Base-by-base conservation (phyloP, 805 yeast genomes). In the Wickerhamiella slavikovae region DNA sequence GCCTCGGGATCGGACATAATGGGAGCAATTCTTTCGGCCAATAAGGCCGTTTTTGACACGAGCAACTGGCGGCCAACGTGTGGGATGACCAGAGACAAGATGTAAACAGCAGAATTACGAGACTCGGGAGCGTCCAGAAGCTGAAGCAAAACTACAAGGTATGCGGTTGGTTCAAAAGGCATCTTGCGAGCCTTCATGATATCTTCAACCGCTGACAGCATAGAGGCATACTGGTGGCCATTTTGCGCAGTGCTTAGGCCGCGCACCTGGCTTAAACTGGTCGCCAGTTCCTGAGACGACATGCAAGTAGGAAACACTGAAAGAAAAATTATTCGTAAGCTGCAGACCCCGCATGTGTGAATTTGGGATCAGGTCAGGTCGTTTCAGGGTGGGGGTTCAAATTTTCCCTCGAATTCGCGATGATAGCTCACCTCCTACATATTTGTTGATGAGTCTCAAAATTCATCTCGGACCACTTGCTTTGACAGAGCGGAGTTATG, bases 181-280 rank as follows among this genome's bases (percentile, higher is more conserved):
- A 40, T 73, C 77, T 38, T 27, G 11, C 18, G 14, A 13, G 71
- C 80, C 25, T 63, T 60, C 25, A 89, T 63, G 41, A 78, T 78
- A 41, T 79, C 93, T 48, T 89, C 99, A 28, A 89, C 83, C 3
- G 95, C 93, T 15, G 74, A 64, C 28, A 89, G 60, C 33, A 85
- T 71, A 17, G 79, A 54, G 6, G 94, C 93, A 38, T 78, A 59
- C 21, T 42, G 47, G 3, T 28, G 26, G 4, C 40, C 40, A 15
- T 40, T 40, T 32, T 44, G 39, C 15, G 35, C 24, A 25, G 21
- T 28, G 17, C 28, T 32, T 12, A 25, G 17, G 21, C 27, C 31
- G 21, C 35, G 35, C 11, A 32, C 23, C 18, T 20, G 18, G 19
- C 23, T 29, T 15, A 32, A 24, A 22, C 29, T 32, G 22, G 19